A percentile compares a stretch with the other conserved stretches of the same genome.
phyloP scores from a whole-genome alignment of 2,329 filamentous ascomycete species.

The Ophiostoma australiae region DNA sequence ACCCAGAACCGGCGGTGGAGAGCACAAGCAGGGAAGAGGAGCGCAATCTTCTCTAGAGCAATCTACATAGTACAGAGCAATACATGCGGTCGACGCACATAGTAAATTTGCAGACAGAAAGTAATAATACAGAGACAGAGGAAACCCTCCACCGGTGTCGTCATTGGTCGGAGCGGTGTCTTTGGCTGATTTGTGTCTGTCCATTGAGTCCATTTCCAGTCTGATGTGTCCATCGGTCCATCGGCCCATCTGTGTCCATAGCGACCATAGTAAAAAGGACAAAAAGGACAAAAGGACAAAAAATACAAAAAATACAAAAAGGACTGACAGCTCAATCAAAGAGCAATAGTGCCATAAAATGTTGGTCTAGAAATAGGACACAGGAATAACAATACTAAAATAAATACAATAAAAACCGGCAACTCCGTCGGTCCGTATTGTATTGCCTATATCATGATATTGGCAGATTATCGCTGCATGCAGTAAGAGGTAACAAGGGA shows the following conservation, averaged over 20 bases:
- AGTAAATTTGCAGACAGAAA: neutral
- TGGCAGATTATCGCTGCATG: neutral
- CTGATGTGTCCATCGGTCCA: too few relatives aligned
- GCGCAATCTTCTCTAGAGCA: neutral
- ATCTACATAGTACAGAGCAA: neutral
- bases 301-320: too few relatives aligned
- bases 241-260: too few relatives aligned
- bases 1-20: conserved; percentile 1
- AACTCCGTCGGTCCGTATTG: neutral
- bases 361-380: neutral
- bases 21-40: conserved; percentile 3
- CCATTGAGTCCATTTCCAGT: neutral
- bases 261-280: neutral
- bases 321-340: too few relatives aligned
- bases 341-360: too few relatives aligned
- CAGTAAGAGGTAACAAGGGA: neutral
- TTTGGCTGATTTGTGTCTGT: neutral
- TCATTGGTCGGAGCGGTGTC: neutral
- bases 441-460: neutral
- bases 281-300: neutral
- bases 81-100: neutral
- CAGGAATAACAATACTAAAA: neutral
- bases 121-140: neutral
- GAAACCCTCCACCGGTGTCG: neutral
- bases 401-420: neutral